Base-by-base conservation (phyloP, 306 rosid species). In the Carpinus fangiana region DNA sequence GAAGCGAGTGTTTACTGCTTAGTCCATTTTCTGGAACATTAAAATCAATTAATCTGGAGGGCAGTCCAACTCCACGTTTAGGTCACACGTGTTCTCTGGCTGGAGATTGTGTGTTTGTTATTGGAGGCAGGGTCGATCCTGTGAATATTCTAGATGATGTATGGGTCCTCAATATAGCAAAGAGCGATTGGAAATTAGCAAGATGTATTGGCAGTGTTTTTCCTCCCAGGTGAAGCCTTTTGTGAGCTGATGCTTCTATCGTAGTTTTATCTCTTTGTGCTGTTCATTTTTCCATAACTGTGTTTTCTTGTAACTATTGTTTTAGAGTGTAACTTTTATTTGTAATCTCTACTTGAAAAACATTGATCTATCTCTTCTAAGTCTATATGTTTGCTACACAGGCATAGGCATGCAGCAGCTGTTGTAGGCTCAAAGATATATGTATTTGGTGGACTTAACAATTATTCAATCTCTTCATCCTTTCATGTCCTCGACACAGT, bases 331-430 rank as follows among this genome's bases (percentile, higher is more conserved):
- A 14, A 23, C 14, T 0, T 13, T 41, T 76, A 62, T 80, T 78
- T 20, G 2, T 73, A 67, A 60, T 60, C 60, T 75, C 68, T 14
- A 60, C n/a, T 78, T 70, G 47, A 70, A 23, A 66, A 12, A 51
- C 38, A 38, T 55, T 65, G 55, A 52, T 51, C 52, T 4, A 5
- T 13, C 34, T 14, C 23, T 61, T 74, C 76, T 72, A 51, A 41
- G 75, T 76, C 43, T 76, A 20, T 75, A 66, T 73, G 11, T 73
- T 53, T 85, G 75, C 81, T 79, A 76, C 62, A 74, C 85, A 90
- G 99, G 91, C 99, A 95, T 87, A 95, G 96, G 43, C 98, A 95
- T 82, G 93, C 97, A 86, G 92, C 96, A 28, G 96, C 93, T 47
- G 91, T 75, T 17, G 73, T 85, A 59, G 97, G 96, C 74, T 85